These are phyloP conservation scores for Xylaria sp. DNA, from an alignment of 2,329 filamentous ascomycete genomes.

Conservation along the genomic window DNA sequence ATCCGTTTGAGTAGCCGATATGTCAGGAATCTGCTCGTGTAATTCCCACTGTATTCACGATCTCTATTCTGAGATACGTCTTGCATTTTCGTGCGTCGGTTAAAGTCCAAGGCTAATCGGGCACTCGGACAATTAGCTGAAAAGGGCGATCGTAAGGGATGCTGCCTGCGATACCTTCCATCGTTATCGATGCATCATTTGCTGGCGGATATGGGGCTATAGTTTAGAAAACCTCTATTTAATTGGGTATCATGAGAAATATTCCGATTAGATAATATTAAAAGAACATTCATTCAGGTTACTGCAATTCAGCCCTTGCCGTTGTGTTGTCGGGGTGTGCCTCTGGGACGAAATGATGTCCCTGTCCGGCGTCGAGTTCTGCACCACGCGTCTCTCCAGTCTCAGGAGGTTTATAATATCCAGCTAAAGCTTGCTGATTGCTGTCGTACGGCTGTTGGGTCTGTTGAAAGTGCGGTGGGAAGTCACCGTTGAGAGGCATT, in stretches of 20 bases:
- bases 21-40: background rate
- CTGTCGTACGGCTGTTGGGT: conserved; percentile 16
- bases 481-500: conserved; percentile 32
- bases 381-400: conserved; percentile 19
- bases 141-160: background rate
- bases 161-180: background rate
- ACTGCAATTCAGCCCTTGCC: conserved; percentile 30
- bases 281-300: background rate
- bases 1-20: background rate
- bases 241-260: conserved; percentile 30
- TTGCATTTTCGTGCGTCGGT: background rate
- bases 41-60: background rate
- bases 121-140: background rate
- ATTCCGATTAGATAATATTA: conserved; percentile 3
- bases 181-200: too few relatives aligned
- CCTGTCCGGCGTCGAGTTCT: conserved; percentile 33
- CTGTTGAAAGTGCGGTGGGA: conserved; percentile 25
- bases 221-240: conserved; percentile 5
- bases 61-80: background rate
- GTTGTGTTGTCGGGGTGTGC: conserved; percentile 2
- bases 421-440: conserved; percentile 20
- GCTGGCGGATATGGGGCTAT: background rate
- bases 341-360: conserved; percentile 26
- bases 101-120: background rate
- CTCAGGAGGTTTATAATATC: conserved; percentile 27